A percentile compares a stretch with the other conserved stretches of the same genome.
Evolutionary conservation across 352 stramenopile species (phyloP).

Genomic region (Phytophthora aleatoria): DNA sequence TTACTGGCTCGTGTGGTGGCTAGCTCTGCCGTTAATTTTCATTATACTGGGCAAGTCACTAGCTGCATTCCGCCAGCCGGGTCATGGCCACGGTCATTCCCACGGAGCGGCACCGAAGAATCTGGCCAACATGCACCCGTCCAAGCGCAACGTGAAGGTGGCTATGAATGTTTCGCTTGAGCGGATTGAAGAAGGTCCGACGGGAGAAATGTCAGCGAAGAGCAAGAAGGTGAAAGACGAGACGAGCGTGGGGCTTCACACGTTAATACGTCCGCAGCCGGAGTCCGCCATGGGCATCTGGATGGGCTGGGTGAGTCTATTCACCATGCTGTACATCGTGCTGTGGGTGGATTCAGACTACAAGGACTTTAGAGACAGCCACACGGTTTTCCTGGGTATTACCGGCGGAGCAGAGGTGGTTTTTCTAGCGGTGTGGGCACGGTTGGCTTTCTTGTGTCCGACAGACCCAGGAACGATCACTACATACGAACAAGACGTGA

Average conservation of each 20-base stretch:
- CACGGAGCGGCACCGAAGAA: slow-evolving; percentile 46
- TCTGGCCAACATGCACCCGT: slow-evolving; percentile 40
- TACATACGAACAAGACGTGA: slow-evolving; percentile 59
- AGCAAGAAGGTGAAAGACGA: slow-evolving; percentile 37
- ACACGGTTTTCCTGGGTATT: slow-evolving; percentile 46
- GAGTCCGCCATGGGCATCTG: slow-evolving; percentile 83
- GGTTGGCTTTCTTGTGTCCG: slow-evolving; percentile 58
- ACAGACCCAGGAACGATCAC: slow-evolving; percentile 61
- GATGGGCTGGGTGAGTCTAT: slow-evolving; percentile 73
- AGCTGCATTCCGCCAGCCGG: slow-evolving; percentile 43
- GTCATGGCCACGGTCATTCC: slow-evolving; percentile 49
- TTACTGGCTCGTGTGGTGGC: slow-evolving; percentile 76
- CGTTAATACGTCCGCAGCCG: slow-evolving; percentile 50
- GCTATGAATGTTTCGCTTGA: slow-evolving; percentile 40
- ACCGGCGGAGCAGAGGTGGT: slow-evolving; percentile 46
- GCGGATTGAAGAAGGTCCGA: slow-evolving; percentile 21
- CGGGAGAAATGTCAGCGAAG: slow-evolving; percentile 9
- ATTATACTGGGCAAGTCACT: slow-evolving; percentile 58
- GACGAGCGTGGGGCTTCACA: slow-evolving; percentile 26
- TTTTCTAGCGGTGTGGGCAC: slow-evolving; percentile 57
- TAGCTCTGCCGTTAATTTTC: slow-evolving; percentile 64
- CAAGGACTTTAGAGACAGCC: slow-evolving; percentile 35
- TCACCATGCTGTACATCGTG: slow-evolving; percentile 72
- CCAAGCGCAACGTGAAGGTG: slow-evolving; percentile 49
- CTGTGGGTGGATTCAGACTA: slow-evolving; percentile 60